phyloP scores from a whole-genome alignment of 805 yeast genomes.

The Wickerhamomyces ciferrii region DNA sequence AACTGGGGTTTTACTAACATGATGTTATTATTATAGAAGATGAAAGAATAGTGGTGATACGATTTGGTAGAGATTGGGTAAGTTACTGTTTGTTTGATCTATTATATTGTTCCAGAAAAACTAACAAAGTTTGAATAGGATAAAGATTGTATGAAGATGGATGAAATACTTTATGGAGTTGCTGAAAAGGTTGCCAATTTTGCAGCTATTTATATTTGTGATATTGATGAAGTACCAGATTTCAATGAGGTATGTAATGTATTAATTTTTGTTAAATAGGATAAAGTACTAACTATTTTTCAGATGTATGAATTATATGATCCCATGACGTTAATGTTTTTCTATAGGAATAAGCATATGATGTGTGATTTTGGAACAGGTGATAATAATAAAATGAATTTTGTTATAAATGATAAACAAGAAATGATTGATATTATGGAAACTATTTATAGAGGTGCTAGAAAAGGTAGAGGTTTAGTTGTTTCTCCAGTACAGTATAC shows the following conservation, averaged over 20 bases:
- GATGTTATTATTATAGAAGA: constrained; percentile 44
- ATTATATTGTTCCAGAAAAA: too few species aligned
- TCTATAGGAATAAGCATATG: constrained; percentile 90
- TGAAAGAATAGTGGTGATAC: constrained; percentile 77
- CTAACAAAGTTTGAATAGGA: too few species aligned
- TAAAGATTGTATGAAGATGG: constrained; percentile 83
- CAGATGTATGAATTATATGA: constrained; percentile 87
- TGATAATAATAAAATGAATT: constrained; percentile 89
- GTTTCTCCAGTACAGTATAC: constrained; percentile 53
- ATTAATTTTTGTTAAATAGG: too few species aligned
- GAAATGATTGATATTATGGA: constrained; percentile 90
- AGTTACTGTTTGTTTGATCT: not conserved
- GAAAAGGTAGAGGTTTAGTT: constrained; percentile 89
- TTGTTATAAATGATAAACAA: constrained; percentile 71
- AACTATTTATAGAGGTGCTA: constrained; percentile 84
- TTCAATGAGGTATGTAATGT: constrained; percentile 51
- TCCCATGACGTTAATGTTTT: constrained; percentile 90
- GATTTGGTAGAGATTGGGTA: constrained; percentile 75
- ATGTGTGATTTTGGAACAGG: constrained; percentile 99
- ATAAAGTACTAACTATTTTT: not conserved
- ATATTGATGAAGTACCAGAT: constrained; percentile 84
- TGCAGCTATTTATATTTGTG: constrained; percentile 85
- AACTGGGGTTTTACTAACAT: too few species aligned
- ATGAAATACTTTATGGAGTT: constrained; percentile 72
- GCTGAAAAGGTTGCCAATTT: constrained; percentile 84